Base-by-base conservation (phyloP, 805 yeast species). In the Wickerhamiella lipophila region DNA sequence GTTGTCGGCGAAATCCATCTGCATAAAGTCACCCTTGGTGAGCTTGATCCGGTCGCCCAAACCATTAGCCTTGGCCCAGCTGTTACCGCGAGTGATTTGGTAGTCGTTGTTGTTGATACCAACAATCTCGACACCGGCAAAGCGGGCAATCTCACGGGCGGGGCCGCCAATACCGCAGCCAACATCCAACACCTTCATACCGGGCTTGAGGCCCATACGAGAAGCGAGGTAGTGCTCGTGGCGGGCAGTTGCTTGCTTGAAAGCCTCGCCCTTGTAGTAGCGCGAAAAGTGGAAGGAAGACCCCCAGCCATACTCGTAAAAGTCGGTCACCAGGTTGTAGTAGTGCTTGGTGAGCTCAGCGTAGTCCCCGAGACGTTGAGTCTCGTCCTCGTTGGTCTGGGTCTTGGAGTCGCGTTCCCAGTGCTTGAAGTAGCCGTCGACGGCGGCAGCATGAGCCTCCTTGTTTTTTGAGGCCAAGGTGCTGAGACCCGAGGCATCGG, bases 101-200 rank as follows among this genome's bases (percentile, higher is more conserved):
- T 92, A 92, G 69, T 92, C 98, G 66, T 92, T 92, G 74, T 92
- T 89, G 73, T 89, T 89, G 60, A 89, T 74, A 46, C 98, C 98
- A 54, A 83, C 83, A 64, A 89, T 74, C 59, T 77, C 70, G 69
- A 87, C 81, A 60, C 81, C 86, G 46, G 97, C 82, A 73, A 89
- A 89, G 64, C 95, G 78, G 53, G 82, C 75, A 61, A 89, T 89
- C 71, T 92, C 96, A 68, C 96, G 82, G 19, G 95, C 96, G 60
- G 98, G 98, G 39, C 98, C 98, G 64, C 98, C 98, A 60, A 89
- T 95, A 74, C 98, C 98, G 72, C 98, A 92, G 43, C 98, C 98
- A 50, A 89, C 98, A 64, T 89, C 98, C 58, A 89, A 75, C 15
- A 89, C 98, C 62, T 80, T 79, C 85, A 83, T 83, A 58, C 78